These are phyloP conservation scores for Trichoderma brevicompactum DNA, from an alignment of 2,329 filamentous ascomycete species.

Conservation along the genomic window DNA sequence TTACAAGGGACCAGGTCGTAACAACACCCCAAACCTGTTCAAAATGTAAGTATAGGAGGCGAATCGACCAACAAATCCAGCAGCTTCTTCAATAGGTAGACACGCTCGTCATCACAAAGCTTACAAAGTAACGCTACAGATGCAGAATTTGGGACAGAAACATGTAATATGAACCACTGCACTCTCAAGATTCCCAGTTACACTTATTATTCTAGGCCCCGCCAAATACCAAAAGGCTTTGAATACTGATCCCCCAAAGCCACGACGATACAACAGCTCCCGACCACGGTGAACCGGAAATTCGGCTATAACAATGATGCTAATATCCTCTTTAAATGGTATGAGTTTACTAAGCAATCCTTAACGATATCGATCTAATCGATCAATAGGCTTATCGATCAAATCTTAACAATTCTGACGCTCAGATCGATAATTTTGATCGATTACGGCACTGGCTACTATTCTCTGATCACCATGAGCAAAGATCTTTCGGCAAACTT, in stretches of 20 bases:
- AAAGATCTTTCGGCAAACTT: not conserved
- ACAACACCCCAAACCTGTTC: not conserved
- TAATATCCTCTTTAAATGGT: conserved; percentile 47
- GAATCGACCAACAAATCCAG: not conserved
- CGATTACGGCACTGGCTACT: no score
- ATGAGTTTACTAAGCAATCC: no score
- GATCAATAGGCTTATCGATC: no score
- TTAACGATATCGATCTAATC: no score
- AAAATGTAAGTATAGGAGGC: not conserved
- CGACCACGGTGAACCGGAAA: conserved; percentile 60
- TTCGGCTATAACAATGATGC: conserved; percentile 59
- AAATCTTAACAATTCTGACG: no score
- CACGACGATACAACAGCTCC: conserved; percentile 36
- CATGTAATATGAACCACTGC: not conserved
- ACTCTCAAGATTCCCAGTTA: not conserved
- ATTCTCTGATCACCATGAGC: not conserved
- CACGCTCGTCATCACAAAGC: not conserved
- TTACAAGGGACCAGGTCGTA: not conserved
- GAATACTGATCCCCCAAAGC: no score
- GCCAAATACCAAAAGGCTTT: no score
- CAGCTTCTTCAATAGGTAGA: not conserved
- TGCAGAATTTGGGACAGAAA: not conserved
- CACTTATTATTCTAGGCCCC: not conserved
- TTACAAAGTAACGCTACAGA: not conserved
- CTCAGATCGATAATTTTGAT: no score